phyloP scores from a whole-genome alignment of 306 rosid genomes.

The Mimosa bimucronata region DNA sequence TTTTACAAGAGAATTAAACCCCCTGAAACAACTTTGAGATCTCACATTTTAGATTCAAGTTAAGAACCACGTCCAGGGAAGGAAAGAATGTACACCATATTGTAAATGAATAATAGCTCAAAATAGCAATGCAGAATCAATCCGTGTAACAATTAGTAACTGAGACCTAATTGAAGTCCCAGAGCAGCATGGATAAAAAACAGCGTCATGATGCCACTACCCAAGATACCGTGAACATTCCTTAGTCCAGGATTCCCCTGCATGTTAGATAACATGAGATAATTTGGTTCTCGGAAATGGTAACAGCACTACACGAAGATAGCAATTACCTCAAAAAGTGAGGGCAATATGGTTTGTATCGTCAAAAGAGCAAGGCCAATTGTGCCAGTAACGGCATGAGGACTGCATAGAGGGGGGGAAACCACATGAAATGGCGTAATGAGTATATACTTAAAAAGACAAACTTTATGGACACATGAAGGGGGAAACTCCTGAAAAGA shows the following conservation, averaged over 20 bases:
- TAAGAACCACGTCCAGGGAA: slow-evolving; percentile 8
- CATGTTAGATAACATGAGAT: slow-evolving; percentile 8
- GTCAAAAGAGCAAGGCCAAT: slow-evolving; percentile 85
- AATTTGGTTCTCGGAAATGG: slow-evolving; percentile 17
- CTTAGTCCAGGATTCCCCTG: slow-evolving; percentile 83
- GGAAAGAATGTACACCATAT: slow-evolving; percentile 34
- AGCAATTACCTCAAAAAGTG: slow-evolving; percentile 74
- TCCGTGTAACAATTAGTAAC: slow-evolving; percentile 46
- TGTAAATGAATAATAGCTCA: slow-evolving; percentile 10
- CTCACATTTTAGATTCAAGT: slow-evolving; percentile 21
- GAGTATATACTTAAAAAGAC: background rate
- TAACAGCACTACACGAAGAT: background rate
- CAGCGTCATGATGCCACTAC: slow-evolving; percentile 87
- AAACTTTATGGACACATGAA: background rate
- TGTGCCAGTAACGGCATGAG: slow-evolving; percentile 86
- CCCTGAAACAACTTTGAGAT: background rate
- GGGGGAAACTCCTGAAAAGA: background rate
- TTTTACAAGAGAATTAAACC: background rate
- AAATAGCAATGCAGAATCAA: background rate
- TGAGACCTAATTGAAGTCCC: slow-evolving; percentile 85
- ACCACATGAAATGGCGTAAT: background rate
- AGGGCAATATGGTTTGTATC: slow-evolving; percentile 72
- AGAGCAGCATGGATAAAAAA: slow-evolving; percentile 84
- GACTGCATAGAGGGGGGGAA: slow-evolving; percentile 47
- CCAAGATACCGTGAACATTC: slow-evolving; percentile 81